A percentile compares a stretch with the other conserved stretches of the same genome.
phyloP scores from a whole-genome alignment of 2,329 filamentous ascomycete genomes.

The Ceratocystis cubensis region DNA sequence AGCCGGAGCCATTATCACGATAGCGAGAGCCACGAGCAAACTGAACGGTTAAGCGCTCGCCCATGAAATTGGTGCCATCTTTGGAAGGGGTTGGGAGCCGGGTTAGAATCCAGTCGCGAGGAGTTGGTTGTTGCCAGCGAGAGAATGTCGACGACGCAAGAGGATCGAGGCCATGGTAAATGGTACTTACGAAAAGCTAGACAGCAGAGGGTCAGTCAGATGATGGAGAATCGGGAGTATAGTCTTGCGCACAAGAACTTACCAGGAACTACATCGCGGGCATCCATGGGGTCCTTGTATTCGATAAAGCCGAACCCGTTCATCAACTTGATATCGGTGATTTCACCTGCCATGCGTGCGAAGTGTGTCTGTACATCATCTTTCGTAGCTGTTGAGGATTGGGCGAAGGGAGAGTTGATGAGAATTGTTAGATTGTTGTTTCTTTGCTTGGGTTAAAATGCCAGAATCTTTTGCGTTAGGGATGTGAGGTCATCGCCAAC shows the following conservation, averaged over 20 bases:
- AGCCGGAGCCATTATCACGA: slow-evolving; percentile 37
- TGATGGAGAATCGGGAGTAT: background rate
- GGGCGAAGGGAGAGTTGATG: background rate
- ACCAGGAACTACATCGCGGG: slow-evolving; percentile 96
- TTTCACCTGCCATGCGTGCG: slow-evolving; percentile 90
- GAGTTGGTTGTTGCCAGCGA: slow-evolving; percentile 12
- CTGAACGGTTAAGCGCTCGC: slow-evolving; percentile 91
- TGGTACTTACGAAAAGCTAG: slow-evolving; percentile 49
- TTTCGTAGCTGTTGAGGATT: slow-evolving; percentile 63
- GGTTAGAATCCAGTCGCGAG: slow-evolving; percentile 14
- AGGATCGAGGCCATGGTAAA: background rate
- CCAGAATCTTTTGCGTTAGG: background rate
- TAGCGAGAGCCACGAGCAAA: slow-evolving; percentile 77
- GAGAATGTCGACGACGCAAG: background rate
- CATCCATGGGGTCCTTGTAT: slow-evolving; percentile 97
- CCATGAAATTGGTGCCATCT: slow-evolving; percentile 98
- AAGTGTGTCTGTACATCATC: slow-evolving; percentile 94
- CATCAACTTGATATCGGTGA: slow-evolving; percentile 99
- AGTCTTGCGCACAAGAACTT: slow-evolving; percentile 31
- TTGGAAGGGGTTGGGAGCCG: slow-evolving; percentile 22
- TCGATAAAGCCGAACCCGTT: slow-evolving; percentile 99
- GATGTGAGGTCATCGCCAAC: slow-evolving; percentile 17
- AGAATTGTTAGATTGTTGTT: background rate
- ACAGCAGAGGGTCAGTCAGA: slow-evolving; percentile 5
- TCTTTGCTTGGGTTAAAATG: background rate